Base-by-base conservation (phyloP, 805 yeast genomes). In the Hemisphaericaspora nanyangensis region DNA sequence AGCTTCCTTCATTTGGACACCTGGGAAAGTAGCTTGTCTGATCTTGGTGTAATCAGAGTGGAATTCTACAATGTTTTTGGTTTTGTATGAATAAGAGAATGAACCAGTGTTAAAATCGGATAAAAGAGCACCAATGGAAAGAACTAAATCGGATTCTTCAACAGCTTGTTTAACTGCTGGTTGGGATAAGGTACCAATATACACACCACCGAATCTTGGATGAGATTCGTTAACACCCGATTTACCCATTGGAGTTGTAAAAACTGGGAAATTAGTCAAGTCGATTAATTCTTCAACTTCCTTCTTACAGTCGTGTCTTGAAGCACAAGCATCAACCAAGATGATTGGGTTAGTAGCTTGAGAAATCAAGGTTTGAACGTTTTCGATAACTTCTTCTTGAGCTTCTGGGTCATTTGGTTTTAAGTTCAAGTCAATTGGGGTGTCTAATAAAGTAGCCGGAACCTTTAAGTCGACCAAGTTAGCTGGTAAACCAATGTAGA, bases 91-190 rank as follows among this genome's bases (percentile, higher is more conserved):
- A 68, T 82, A 82, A 27, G 88, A 79, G 72, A 82, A 82, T 16
- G 95, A 83, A 58, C 95, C 95, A 35, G 95, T 86, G 75, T 86
- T 86, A 79, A 83, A 87, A 65, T 86, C 95, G 37, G 93, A 85
- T 56, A 86, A 69, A 58, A 86, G 68, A 37, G 89, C 90, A 63
- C 95, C 95, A 51, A 85, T 75, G 25, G 91, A 81, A 44, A 86
- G 61, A 41, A 86, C 73, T 61, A 85, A 72, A 65, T 86, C 95
- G 68, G 65, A 55, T 29, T 50, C 44, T 52, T 65, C 70, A 29
- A 65, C 71, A 15, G 61, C 60, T 38, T 60, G 63, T 47, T 60
- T 64, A 25, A 65, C 70, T 26, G 54, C 54, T 3, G 70, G 69
- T 35, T 59, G 55, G 15, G 95, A 82, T 52, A 87, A 68, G n/a